Evolutionary conservation across 805 yeast genomes (phyloP).

Genomic region (Suhomyces faveliae): DNA sequence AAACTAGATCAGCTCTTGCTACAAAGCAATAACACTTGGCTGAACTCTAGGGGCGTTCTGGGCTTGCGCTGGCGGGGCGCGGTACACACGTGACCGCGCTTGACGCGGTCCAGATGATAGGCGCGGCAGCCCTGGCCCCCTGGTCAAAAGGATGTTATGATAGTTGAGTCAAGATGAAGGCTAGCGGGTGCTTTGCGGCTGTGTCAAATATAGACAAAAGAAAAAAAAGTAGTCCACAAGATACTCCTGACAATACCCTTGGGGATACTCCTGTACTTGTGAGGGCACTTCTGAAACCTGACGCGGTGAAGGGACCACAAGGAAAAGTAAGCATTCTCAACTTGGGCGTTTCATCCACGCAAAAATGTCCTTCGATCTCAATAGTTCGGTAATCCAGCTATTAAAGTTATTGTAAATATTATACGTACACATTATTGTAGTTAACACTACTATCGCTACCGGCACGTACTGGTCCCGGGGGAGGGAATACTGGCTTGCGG

Average conservation of each 20-base stretch:
- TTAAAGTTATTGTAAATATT: background rate
- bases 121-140: background rate
- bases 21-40: too few relatives aligned
- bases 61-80: background rate
- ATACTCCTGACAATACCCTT: too few relatives aligned
- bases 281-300: too few relatives aligned
- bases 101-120: background rate
- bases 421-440: conserved; percentile 29
- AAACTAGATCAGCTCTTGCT: background rate
- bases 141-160: background rate
- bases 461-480: conserved; percentile 27
- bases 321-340: background rate
- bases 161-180: background rate
- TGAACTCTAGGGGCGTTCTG: background rate
- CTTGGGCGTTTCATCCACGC: background rate
- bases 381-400: too few relatives aligned
- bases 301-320: background rate
- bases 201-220: background rate
- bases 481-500: conserved; percentile 27
- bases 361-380: background rate
- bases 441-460: conserved; percentile 38
- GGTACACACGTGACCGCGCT: background rate
- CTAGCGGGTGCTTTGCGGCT: background rate
- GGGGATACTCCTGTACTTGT: too few relatives aligned
- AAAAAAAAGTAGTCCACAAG: background rate